phyloP scores from a whole-genome alignment of 2,329 filamentous ascomycete species.

The Achaetomium macrosporum region DNA sequence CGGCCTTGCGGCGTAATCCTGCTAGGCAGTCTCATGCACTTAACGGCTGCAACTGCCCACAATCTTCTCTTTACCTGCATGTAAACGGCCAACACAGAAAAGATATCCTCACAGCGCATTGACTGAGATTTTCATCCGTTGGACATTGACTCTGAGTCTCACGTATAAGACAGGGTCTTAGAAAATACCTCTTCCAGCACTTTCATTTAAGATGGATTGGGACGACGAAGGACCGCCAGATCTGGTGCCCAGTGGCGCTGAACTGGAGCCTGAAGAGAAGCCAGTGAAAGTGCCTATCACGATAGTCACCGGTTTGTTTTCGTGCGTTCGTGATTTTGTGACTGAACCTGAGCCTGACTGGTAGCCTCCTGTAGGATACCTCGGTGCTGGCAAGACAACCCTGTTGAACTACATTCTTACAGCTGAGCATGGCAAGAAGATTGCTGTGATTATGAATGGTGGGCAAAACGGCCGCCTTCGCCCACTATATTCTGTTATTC shows the following conservation, averaged over 20 bases:
- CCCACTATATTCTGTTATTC: background rate
- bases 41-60: too few species aligned
- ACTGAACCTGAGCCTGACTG: constrained; percentile 7
- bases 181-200: background rate
- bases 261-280: constrained; percentile 43
- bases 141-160: too few species aligned
- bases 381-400: constrained; percentile 93
- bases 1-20: too few species aligned
- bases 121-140: background rate
- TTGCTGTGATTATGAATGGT: constrained; percentile 96
- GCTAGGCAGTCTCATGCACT: too few species aligned
- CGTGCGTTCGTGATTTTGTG: background rate
- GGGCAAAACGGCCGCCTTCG: constrained; percentile 28
- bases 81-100: background rate
- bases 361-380: constrained; percentile 58
- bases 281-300: constrained; percentile 71
- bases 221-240: constrained; percentile 64
- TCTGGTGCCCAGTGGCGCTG: constrained; percentile 46
- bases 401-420: constrained; percentile 93
- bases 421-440: constrained; percentile 92
- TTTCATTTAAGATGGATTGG: constrained; percentile 45
- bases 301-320: constrained; percentile 69
- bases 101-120: background rate
- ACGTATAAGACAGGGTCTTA: too few species aligned
- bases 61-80: background rate